Evolutionary conservation across 371 early-diverging fungal species (phyloP).

Genomic region (Rhizomucor pusillus): DNA sequence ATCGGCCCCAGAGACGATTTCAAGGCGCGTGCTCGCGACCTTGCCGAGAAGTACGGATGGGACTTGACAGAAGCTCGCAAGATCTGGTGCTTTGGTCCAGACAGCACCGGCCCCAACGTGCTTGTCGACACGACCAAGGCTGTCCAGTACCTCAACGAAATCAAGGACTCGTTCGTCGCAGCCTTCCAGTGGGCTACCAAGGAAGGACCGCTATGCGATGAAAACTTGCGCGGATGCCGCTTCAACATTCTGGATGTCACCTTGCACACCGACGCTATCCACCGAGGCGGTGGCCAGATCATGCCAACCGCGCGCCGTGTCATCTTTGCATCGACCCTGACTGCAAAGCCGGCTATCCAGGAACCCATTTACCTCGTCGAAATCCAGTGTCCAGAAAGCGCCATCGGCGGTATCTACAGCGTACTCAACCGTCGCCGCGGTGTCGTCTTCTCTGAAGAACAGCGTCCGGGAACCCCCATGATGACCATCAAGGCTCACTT

Average conservation of each 20-base stretch:
- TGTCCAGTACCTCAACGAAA: conserved; percentile 98
- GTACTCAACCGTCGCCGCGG: conserved; percentile 98
- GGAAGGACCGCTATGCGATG: conserved; percentile 93
- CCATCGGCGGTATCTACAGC: conserved; percentile 97
- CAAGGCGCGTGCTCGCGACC: conserved; percentile 90
- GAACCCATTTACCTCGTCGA: conserved; percentile 98
- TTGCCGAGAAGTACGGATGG: conserved; percentile 91
- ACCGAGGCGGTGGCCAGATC: conserved; percentile 97
- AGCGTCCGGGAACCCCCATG: conserved; percentile 91
- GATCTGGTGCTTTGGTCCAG: conserved; percentile 99
- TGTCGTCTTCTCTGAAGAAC: conserved; percentile 92
- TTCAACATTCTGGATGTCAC: conserved; percentile 97
- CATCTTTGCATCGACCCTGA: conserved; percentile 85
- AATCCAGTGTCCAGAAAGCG: conserved; percentile 89
- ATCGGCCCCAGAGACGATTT: conserved; percentile 88
- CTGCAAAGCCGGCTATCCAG: conserved; percentile 88
- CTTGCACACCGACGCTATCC: conserved; percentile 98
- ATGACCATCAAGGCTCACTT: conserved; percentile 95
- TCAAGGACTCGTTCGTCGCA: conserved; percentile 96
- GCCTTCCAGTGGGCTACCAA: conserved; percentile 96
- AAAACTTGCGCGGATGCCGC: conserved; percentile 92
- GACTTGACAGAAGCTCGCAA: conserved; percentile 97
- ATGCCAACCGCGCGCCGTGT: conserved; percentile 90
- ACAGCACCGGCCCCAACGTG: conserved; percentile 88
- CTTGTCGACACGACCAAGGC: conserved; percentile 97